Evolutionary conservation across 2,329 filamentous ascomycete genomes (phyloP).

Genomic region (Aspergillus viridinutans): DNA sequence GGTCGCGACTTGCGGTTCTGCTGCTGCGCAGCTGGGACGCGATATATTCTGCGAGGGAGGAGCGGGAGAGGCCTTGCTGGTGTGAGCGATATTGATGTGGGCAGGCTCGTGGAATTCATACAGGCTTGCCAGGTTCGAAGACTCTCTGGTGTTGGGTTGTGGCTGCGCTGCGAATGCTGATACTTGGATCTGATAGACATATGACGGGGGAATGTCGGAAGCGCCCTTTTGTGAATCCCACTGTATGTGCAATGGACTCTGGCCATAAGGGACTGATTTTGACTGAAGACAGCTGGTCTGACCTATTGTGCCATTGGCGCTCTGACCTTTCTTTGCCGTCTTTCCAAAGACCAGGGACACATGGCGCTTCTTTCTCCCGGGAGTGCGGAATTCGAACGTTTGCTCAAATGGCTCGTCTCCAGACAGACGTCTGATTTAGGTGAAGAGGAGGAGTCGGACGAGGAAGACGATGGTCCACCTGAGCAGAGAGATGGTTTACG

Average conservation of each 20-base stretch:
- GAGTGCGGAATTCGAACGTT: constrained; percentile 29
- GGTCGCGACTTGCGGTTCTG: constrained; percentile 84
- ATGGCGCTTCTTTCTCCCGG: constrained; percentile 23
- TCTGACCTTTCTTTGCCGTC: constrained; percentile 67
- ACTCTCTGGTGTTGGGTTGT: background rate
- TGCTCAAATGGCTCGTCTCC: constrained; percentile 56
- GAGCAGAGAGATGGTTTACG: constrained; percentile 6
- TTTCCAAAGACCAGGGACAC: constrained; percentile 38
- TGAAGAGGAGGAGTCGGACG: constrained; percentile 43
- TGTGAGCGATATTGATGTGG: constrained; percentile 70
- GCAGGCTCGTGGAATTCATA: constrained; percentile 66
- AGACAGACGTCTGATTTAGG: constrained; percentile 60
- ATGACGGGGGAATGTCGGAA: constrained; percentile 81
- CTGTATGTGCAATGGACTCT: constrained; percentile 47
- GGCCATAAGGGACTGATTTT: constrained; percentile 7
- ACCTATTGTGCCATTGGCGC: constrained; percentile 83
- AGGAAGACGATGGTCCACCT: constrained; percentile 34
- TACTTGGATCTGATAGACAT: constrained; percentile 52
- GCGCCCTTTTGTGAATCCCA: constrained; percentile 77
- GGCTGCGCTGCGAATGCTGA: constrained; percentile 24
- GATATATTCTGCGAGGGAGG: constrained; percentile 73
- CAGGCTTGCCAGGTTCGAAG: constrained; percentile 55
- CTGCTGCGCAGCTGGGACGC: constrained; percentile 74
- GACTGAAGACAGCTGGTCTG: constrained; percentile 64
- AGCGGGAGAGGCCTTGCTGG: constrained; percentile 51